Evolutionary conservation across 106 monocot species (phyloP), one percentile per base, ranked within the genome.

Genomic region (Acorus calamus): DNA sequence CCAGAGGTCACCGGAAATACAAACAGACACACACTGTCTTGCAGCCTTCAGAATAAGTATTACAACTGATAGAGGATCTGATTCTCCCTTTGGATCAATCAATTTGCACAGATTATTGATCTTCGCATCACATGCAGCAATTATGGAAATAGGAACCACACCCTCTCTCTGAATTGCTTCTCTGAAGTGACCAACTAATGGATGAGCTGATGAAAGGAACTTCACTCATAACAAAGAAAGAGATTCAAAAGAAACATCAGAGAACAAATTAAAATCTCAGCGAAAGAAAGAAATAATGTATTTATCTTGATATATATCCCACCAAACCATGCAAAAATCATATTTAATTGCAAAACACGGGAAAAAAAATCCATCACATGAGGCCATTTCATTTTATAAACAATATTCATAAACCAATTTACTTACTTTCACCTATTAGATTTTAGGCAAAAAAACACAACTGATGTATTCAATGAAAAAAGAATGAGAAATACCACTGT

Each of bases 181-280:
- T 88, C 67, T 79, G 53, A 98, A 66, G 69, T 98, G 96, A 28
- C 79, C 71, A 47, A 74, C 66, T 57, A 98, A 67, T 42, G 96
- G 96, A 85, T 98, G 91, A 59, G 74, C 44, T 46, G 96, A 84
- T 46, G 65, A 85, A 42, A 85, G 84, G 71, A 98, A 85, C 87
- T 90, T 59, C 14, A 5, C 50, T 51, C 54, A 73, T 61, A 4
- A 71, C n/a, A 64, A 54, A 2, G 65, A 5, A 14, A 71, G 46
- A 71, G 61, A 10, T 75, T 50, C 6, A 53, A 45, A 59, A 43
- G 48, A 55, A 42, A 67, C 14, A 50, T 48, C 3, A 53, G 42
- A 28, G 28, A 28, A 28, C 28, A 28, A 28, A 28, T 28, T 28
- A 28, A 28, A 28, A 28, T 28, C 28, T 28, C 28, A 28, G 28